Evolutionary conservation across 2,329 filamentous ascomycete genomes (phyloP).

Genomic region (Venturia carpophila): DNA sequence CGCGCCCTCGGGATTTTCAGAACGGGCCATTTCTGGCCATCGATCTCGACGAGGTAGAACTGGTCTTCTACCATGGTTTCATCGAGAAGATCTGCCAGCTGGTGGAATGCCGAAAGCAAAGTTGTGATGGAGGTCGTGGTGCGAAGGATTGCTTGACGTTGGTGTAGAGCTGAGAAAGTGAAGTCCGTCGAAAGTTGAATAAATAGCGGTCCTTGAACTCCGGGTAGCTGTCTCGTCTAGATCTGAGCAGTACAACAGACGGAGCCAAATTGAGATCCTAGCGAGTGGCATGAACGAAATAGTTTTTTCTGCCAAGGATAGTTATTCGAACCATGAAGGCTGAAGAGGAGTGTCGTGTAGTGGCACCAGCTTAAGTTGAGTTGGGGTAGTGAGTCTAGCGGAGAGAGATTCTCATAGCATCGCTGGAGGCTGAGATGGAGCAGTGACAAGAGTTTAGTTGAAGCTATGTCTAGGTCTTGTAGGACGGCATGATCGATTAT

Average conservation of each 20-base stretch:
- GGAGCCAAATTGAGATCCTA: neutral
- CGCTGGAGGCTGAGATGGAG: too few species aligned
- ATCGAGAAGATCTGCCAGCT: neutral
- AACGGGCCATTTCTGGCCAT: neutral
- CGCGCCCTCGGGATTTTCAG: neutral
- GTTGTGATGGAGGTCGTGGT: neutral
- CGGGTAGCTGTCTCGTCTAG: conserved; percentile 2
- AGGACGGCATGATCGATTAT: too few species aligned
- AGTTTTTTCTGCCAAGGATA: neutral
- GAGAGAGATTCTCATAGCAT: too few species aligned
- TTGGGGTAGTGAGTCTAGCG: too few species aligned
- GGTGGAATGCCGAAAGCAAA: neutral
- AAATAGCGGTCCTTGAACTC: neutral
- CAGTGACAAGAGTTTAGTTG: too few species aligned
- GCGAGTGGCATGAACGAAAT: neutral
- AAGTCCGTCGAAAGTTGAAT: neutral
- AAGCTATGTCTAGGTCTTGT: too few species aligned
- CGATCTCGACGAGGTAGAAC: neutral
- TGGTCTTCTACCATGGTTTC: neutral
- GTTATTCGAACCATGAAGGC: neutral
- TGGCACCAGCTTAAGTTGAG: too few species aligned
- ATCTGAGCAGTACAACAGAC: neutral
- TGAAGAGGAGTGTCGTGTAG: neutral
- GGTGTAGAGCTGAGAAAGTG: neutral
- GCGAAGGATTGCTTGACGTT: neutral